Percentiles rank a stretch among this genome's conserved stretches.
Evolutionary conservation across 2,329 filamentous ascomycete species (phyloP).

Genomic region (Curvularia sp.): DNA sequence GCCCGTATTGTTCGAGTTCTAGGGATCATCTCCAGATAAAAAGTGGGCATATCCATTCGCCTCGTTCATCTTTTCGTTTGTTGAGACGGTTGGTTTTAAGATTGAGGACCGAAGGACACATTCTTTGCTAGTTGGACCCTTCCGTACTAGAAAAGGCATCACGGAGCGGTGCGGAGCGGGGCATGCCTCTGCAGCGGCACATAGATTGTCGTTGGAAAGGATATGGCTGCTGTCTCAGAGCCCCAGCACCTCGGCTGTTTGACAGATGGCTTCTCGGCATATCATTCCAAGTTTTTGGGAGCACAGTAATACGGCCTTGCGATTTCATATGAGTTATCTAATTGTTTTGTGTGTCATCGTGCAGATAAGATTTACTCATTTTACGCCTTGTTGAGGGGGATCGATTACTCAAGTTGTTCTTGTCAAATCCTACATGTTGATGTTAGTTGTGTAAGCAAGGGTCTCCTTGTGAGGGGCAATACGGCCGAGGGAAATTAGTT

Average conservation of each 20-base stretch:
- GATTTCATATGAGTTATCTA: neutral
- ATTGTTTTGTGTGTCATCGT: neutral
- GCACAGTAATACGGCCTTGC: neutral
- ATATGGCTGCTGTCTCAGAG: neutral
- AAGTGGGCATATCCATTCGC: neutral
- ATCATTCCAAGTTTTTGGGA: neutral
- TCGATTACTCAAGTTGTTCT: neutral
- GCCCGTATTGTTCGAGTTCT: neutral
- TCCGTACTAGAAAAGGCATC: neutral
- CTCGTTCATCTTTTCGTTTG: neutral
- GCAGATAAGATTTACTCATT: neutral
- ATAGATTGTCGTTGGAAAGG: neutral
- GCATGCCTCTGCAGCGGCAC: neutral
- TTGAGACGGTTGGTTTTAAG: neutral
- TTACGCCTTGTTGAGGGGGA: neutral
- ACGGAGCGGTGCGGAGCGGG: neutral
- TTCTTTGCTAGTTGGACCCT: neutral
- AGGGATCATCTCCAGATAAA: neutral
- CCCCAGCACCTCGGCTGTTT: neutral
- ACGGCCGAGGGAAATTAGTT: constrained; percentile 4
- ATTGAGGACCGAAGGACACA: neutral
- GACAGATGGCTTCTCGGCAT: neutral
- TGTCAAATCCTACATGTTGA: neutral
- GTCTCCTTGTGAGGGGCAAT: constrained; percentile 3
- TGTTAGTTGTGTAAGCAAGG: constrained; percentile 1